A percentile compares a stretch with the other conserved stretches of the same genome.
Evolutionary conservation across 1,139 yeast species (phyloP).

Genomic region (Komagataea norvegica): DNA sequence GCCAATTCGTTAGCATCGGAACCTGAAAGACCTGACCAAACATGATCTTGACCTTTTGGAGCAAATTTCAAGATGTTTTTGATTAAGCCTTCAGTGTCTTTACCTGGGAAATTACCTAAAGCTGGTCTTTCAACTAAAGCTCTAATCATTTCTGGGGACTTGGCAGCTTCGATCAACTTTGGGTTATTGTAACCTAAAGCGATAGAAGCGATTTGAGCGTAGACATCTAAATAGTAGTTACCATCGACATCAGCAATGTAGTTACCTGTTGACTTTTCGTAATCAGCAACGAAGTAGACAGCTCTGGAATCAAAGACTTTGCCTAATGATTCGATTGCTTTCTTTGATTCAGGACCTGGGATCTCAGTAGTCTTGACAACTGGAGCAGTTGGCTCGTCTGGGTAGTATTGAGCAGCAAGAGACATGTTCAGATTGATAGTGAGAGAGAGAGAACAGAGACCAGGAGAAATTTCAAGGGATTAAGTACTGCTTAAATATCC

Average conservation of each 20-base stretch:
- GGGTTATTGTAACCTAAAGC: conserved; percentile 76
- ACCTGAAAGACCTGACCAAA: conserved; percentile 70
- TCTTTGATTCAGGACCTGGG: conserved; percentile 58
- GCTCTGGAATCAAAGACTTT: conserved; percentile 62
- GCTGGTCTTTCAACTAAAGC: conserved; percentile 74
- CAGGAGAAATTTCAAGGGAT: not conserved
- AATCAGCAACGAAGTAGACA: conserved; percentile 65
- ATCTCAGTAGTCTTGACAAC: conserved; percentile 39
- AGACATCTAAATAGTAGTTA: conserved; percentile 56
- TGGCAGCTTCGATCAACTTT: conserved; percentile 55
- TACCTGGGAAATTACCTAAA: conserved; percentile 66
- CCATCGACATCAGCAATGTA: conserved; percentile 71
- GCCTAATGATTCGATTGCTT: conserved; percentile 45
- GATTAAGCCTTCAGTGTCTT: conserved; percentile 46
- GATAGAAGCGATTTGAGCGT: conserved; percentile 71
- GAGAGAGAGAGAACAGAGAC: not conserved
- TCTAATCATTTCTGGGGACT: conserved; percentile 60
- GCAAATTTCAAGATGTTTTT: conserved; percentile 60
- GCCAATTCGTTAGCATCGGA: conserved; percentile 78
- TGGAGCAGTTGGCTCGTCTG: conserved; percentile 53
- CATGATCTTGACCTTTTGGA: conserved; percentile 59
- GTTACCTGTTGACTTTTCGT: conserved; percentile 61
- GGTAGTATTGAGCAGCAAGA: conserved; percentile 49
- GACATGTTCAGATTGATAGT: conserved; percentile 31
- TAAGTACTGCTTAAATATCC: too few species aligned